A percentile compares a stretch with the other conserved stretches of the same genome.
These are phyloP conservation scores for Collybia sordida DNA, from an alignment of 768 basidiomycete species.

Conservation along the genomic window DNA sequence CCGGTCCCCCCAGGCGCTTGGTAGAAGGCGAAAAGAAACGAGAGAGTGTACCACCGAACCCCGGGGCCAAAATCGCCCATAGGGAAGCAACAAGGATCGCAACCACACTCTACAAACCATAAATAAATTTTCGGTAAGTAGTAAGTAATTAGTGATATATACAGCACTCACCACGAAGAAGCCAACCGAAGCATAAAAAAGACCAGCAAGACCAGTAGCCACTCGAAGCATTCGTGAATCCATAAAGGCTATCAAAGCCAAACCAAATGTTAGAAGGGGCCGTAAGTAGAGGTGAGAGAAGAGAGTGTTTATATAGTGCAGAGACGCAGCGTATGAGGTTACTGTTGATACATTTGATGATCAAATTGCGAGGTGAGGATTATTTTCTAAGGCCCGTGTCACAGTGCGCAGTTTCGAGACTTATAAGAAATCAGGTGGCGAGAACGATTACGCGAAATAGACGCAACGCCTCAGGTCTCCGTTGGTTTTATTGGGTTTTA, in stretches of 20 bases:
- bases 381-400: no score
- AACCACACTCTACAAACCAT: conserved; percentile 31
- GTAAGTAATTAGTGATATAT: background rate
- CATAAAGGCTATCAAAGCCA: background rate
- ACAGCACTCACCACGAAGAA: conserved; percentile 31
- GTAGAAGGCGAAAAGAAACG: background rate
- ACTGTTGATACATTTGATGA: background rate
- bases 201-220: conserved; percentile 28
- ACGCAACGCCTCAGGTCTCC: no score
- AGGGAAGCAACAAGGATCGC: conserved; percentile 24
- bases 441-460: no score
- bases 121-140: background rate
- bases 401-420: no score
- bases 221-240: conserved; percentile 17
- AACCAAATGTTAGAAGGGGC: conserved; percentile 9
- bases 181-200: conserved; percentile 30
- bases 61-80: conserved; percentile 11
- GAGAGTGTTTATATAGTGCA: background rate
- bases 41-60: background rate
- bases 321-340: background rate
- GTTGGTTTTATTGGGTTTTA: no score
- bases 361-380: background rate
- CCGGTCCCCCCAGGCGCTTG: conserved; percentile 1
- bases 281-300: background rate
- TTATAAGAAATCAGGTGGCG: no score